A percentile compares a stretch with the other conserved stretches of the same genome.
Conservation (phyloP, 208 protist species). For the Acanthamoeba lugdunensis region DNA sequence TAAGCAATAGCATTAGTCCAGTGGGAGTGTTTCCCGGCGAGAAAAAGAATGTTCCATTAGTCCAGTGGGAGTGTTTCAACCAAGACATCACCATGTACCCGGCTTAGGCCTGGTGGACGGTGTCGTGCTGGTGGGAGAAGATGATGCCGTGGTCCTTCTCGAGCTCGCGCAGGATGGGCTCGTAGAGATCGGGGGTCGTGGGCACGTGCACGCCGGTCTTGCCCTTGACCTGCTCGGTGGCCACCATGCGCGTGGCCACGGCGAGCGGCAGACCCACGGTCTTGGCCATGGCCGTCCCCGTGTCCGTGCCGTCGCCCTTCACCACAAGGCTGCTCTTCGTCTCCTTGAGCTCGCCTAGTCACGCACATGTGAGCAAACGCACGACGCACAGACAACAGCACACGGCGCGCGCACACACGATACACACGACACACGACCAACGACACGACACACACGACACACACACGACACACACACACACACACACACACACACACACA, state of each 20-base stretch:
- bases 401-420: too few relatives aligned
- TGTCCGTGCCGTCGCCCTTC: conserved; percentile 46
- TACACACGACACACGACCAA: too few relatives aligned
- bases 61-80: too few relatives aligned
- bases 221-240: conserved; percentile 74
- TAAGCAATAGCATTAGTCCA: too few relatives aligned
- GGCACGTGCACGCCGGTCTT: conserved; percentile 51
- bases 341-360: conserved; percentile 16
- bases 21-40: too few relatives aligned
- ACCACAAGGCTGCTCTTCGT: conserved; percentile 10
- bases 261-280: conserved; percentile 85
- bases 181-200: conserved; percentile 73
- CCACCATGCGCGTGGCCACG: conserved; percentile 81
- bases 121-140: neutral
- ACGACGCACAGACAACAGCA: too few relatives aligned
- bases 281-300: conserved; percentile 79
- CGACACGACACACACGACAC: too few relatives aligned
- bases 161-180: conserved; percentile 68
- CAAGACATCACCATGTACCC: too few relatives aligned
- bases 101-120: neutral
- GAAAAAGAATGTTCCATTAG: too few relatives aligned
- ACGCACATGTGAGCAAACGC: neutral
- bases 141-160: conserved; percentile 48
- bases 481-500: too few relatives aligned
- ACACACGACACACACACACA: too few relatives aligned